phyloP scores from a whole-genome alignment of 192 early-diverging fungal genomes.

The Powellomyces hirtus region DNA sequence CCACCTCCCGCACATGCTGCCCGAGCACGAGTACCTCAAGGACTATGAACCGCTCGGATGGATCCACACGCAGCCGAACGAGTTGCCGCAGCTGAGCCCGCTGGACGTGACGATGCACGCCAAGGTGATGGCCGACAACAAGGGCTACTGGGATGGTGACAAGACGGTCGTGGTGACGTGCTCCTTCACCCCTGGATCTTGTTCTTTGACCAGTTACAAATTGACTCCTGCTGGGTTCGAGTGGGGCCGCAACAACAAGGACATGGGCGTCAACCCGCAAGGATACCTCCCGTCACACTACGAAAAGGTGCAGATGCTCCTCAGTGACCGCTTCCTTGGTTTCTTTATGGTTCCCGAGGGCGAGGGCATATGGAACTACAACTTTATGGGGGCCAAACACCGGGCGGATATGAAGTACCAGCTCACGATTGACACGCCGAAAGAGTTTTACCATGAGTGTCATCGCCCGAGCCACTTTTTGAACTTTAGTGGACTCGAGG shows the following conservation, averaged over 20 bases:
- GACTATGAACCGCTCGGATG: constrained; percentile 96
- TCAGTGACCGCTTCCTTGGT: constrained; percentile 94
- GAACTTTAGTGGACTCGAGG: constrained; percentile 66
- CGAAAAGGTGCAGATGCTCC: constrained; percentile 96
- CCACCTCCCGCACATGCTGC: constrained; percentile 82
- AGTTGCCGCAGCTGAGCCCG: constrained; percentile 82
- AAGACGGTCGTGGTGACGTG: constrained; percentile 88
- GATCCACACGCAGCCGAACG: constrained; percentile 97
- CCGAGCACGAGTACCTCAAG: constrained; percentile 85
- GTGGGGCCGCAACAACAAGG: constrained; percentile 94
- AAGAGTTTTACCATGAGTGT: constrained; percentile 95
- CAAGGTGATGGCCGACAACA: constrained; percentile 81
- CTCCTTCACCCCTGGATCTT: constrained; percentile 98
- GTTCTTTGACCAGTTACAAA: constrained; percentile 93
- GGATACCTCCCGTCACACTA: constrained; percentile 87
- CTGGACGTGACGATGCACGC: constrained; percentile 91
- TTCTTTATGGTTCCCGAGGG: constrained; percentile 97
- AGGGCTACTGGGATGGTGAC: constrained; percentile 88
- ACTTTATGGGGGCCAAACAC: constrained; percentile 96
- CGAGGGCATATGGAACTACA: constrained; percentile 97
- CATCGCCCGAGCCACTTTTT: constrained; percentile 96
- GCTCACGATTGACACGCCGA: constrained; percentile 85
- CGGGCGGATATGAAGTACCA: constrained; percentile 90
- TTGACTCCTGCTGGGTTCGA: constrained; percentile 94
- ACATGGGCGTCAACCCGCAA: constrained; percentile 73